Percentiles rank a stretch among this genome's conserved stretches.
phyloP scores from a whole-genome alignment of 2,329 filamentous ascomycete genomes.

The Xylaria sp. region DNA sequence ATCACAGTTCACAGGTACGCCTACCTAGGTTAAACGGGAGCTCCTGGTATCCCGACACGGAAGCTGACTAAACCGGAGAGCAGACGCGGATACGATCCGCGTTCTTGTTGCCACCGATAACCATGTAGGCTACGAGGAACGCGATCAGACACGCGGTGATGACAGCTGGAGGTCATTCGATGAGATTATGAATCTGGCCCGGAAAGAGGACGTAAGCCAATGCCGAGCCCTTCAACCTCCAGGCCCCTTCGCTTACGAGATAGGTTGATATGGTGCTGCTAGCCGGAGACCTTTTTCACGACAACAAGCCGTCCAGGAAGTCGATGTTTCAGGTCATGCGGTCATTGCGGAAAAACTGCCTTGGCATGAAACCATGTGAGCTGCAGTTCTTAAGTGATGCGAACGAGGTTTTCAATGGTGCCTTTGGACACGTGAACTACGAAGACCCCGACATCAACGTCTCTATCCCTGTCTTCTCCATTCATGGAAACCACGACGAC shows the following conservation, averaged over 20 bases:
- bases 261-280: constrained; percentile 94
- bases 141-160: constrained; percentile 90
- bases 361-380: constrained; percentile 93
- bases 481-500: constrained; percentile 98
- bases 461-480: constrained; percentile 95
- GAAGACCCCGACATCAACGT: constrained; percentile 97
- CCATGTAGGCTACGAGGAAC: constrained; percentile 95
- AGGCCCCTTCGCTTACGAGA: constrained; percentile 11
- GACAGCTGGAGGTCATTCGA: constrained; percentile 97
- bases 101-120: constrained; percentile 95
- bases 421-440: constrained; percentile 95
- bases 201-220: constrained; percentile 69
- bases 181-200: constrained; percentile 89
- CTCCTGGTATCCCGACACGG: constrained; percentile 36
- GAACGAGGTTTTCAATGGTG: constrained; percentile 84
- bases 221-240: not conserved
- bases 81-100: constrained; percentile 77
- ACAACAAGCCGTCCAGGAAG: constrained; percentile 95
- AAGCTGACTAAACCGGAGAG: constrained; percentile 2
- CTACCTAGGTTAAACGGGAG: constrained; percentile 2
- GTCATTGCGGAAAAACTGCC: constrained; percentile 87
- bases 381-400: constrained; percentile 94
- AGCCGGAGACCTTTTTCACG: constrained; percentile 93
- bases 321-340: constrained; percentile 98
- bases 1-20: constrained; percentile 32